phyloP scores from a whole-genome alignment of 768 basidiomycete genomes.

The Pisolithus tinctorius region DNA sequence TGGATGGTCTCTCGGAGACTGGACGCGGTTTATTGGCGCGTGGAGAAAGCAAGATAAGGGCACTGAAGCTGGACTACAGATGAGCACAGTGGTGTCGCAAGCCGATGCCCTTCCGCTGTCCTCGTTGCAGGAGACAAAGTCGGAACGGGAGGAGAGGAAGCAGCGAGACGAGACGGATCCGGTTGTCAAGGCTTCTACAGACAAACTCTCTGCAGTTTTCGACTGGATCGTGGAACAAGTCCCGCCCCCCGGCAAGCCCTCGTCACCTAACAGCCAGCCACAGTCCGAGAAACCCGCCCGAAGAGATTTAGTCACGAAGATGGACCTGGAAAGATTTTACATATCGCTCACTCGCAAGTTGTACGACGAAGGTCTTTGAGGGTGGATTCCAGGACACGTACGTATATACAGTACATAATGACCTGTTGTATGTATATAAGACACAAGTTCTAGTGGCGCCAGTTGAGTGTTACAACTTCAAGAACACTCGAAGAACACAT shows the following conservation, averaged over 20 bases:
- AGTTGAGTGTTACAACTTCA: no score
- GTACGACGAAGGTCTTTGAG: slow-evolving; percentile 79
- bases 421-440: no score
- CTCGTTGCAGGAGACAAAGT: slow-evolving; percentile 4
- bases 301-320: slow-evolving; percentile 56
- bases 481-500: no score
- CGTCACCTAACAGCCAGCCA: slow-evolving; percentile 15
- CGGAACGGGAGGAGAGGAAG: slow-evolving; percentile 12
- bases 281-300: slow-evolving; percentile 21
- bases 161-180: slow-evolving; percentile 41
- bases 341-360: slow-evolving; percentile 83
- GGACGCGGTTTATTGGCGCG: slow-evolving; percentile 53
- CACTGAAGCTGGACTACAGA: slow-evolving; percentile 27
- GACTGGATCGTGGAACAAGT: slow-evolving; percentile 77
- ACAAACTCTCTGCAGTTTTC: slow-evolving; percentile 65
- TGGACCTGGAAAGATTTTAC: slow-evolving; percentile 85
- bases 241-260: slow-evolving; percentile 28
- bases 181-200: slow-evolving; percentile 59
- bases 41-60: slow-evolving; percentile 54
- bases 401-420: background rate
- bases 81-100: slow-evolving; percentile 16
- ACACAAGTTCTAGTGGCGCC: no score
- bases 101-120: background rate
- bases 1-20: slow-evolving; percentile 45
- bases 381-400: background rate